A percentile compares a stretch with the other conserved stretches of the same genome.
These are phyloP conservation scores for Cyphellophora europaea DNA, from an alignment of 2,329 filamentous ascomycete species.

Conservation along the genomic window DNA sequence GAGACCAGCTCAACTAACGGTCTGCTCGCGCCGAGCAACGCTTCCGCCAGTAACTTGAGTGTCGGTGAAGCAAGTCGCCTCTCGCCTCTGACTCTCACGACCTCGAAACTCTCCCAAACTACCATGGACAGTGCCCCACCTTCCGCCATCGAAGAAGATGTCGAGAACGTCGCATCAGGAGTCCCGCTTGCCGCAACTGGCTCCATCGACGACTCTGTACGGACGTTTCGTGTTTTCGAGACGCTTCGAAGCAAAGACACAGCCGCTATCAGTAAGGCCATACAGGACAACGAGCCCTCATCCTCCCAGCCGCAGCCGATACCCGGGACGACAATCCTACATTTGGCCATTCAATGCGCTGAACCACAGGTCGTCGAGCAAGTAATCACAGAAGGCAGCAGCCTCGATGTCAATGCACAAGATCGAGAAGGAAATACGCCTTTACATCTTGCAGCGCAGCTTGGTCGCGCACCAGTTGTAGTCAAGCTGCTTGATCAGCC, in stretches of 20 bases:
- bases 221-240: slow-evolving; percentile 90
- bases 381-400: slow-evolving; percentile 67
- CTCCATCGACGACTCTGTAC: slow-evolving; percentile 84
- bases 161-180: slow-evolving; percentile 26
- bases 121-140: slow-evolving; percentile 21
- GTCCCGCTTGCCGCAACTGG: slow-evolving; percentile 25
- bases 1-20: slow-evolving; percentile 15
- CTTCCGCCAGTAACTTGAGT: no score
- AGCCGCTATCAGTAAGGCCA: slow-evolving; percentile 75
- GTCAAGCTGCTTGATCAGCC: slow-evolving; percentile 73
- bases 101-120: slow-evolving; percentile 20
- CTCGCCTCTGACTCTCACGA: slow-evolving; percentile 15
- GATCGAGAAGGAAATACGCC: slow-evolving; percentile 94
- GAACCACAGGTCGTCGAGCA: slow-evolving; percentile 89
- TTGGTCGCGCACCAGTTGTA: slow-evolving; percentile 73
- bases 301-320: slow-evolving; percentile 30
- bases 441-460: slow-evolving; percentile 73
- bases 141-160: slow-evolving; percentile 20
- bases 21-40: background rate
- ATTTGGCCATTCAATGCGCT: slow-evolving; percentile 91
- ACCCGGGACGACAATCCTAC: slow-evolving; percentile 74
- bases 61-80: slow-evolving; percentile 4
- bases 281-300: slow-evolving; percentile 49
- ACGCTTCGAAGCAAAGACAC: slow-evolving; percentile 85
- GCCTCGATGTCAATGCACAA: slow-evolving; percentile 74